Conservation (phyloP, 495 filamentous ascomycete genomes). For the Apiosordaria backusii region DNA sequence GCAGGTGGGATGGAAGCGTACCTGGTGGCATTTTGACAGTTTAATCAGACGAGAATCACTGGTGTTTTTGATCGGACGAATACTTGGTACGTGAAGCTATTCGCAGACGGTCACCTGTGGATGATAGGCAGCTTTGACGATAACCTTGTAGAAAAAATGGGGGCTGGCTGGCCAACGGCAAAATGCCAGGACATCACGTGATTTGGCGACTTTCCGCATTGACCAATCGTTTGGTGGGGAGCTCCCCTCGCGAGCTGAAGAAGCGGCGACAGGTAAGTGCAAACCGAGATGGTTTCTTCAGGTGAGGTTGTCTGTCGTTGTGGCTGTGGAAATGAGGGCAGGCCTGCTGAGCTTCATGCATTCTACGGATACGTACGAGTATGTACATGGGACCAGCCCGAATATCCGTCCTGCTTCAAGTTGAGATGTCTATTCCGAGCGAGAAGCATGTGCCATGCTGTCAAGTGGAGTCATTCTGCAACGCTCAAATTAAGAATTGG, state of each 20-base stretch:
- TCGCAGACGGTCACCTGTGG: background rate
- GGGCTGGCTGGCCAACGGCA: background rate
- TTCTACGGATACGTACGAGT: background rate
- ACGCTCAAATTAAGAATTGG: background rate
- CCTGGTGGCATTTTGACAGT: conserved; percentile 17
- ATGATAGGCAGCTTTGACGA: background rate
- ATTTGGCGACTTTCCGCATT: background rate
- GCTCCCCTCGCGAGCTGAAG: background rate
- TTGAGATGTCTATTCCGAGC: background rate
- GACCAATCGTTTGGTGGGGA: background rate
- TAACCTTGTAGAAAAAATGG: conserved; percentile 1
- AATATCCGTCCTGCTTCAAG: background rate
- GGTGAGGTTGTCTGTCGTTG: background rate
- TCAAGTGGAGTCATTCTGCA: background rate
- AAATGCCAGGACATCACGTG: background rate
- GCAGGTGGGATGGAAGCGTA: conserved; percentile 8
- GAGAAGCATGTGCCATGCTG: background rate
- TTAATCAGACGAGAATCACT: background rate
- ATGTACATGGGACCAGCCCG: background rate
- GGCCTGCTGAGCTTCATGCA: background rate
- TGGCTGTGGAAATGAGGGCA: background rate
- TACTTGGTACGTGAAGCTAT: background rate
- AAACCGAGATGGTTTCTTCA: background rate
- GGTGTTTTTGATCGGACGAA: background rate
- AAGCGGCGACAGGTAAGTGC: background rate